These are phyloP conservation scores for Aspergillus fumigatus DNA, from an alignment of 2,329 filamentous ascomycete species.

Conservation along the genomic window DNA sequence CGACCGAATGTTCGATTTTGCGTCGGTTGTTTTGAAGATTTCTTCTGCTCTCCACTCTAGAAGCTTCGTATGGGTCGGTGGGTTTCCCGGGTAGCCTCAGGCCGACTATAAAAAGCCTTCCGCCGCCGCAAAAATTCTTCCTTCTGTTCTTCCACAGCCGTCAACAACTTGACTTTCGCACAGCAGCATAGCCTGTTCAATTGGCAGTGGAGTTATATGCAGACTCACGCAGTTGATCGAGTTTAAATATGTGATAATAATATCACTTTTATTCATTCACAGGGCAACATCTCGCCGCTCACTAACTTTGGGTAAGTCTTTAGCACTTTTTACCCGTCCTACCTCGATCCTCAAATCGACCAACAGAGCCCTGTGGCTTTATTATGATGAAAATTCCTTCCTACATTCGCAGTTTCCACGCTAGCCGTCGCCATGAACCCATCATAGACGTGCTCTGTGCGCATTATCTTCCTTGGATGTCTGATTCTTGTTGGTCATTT, in stretches of 20 bases:
- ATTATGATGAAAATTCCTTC: slow-evolving; percentile 40
- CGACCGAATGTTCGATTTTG: slow-evolving; percentile 1
- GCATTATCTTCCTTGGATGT: slow-evolving; percentile 39
- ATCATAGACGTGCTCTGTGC: slow-evolving; percentile 32
- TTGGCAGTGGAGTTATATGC: slow-evolving; percentile 5
- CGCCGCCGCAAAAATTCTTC: slow-evolving; percentile 23
- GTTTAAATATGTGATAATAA: slow-evolving; percentile 1
- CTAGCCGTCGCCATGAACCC: slow-evolving; percentile 35
- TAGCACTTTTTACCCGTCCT: slow-evolving; percentile 8
- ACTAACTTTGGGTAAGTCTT: slow-evolving; percentile 18
- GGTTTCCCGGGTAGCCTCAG: slow-evolving; percentile 32
- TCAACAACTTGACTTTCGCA: neutral
- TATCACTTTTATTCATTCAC: neutral
- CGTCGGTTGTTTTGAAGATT: slow-evolving; percentile 8
- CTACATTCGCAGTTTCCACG: slow-evolving; percentile 42
- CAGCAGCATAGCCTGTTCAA: neutral
- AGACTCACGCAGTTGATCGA: neutral
- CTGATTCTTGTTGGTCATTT: slow-evolving; percentile 18
- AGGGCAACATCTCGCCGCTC: slow-evolving; percentile 2
- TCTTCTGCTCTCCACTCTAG: slow-evolving; percentile 16
- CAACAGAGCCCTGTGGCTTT: slow-evolving; percentile 18
- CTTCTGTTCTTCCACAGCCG: slow-evolving; percentile 12
- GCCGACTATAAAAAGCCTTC: slow-evolving; percentile 28
- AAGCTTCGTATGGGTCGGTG: slow-evolving; percentile 23
- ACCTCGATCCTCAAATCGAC: slow-evolving; percentile 9